These are phyloP conservation scores for Calonectria honghensis DNA, from an alignment of 2,329 filamentous ascomycete species.

Conservation along the genomic window DNA sequence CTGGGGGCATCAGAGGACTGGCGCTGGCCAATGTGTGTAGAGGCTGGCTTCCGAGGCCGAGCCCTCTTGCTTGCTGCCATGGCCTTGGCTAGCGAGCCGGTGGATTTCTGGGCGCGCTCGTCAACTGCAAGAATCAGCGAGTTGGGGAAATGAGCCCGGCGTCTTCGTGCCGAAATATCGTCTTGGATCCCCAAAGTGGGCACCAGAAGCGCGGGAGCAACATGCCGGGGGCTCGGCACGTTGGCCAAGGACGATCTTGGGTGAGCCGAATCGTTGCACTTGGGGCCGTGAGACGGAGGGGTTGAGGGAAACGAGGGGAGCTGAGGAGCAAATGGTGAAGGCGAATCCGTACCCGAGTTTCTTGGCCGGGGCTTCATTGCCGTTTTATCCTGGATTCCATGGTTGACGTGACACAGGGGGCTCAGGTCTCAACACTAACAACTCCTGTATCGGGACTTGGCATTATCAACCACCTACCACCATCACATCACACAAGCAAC, in stretches of 20 bases:
- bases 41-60: constrained; percentile 45
- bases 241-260: constrained; percentile 21
- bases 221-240: constrained; percentile 45
- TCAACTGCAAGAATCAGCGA: constrained; percentile 38
- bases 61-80: constrained; percentile 50
- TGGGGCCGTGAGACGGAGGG: constrained; percentile 25
- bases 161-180: constrained; percentile 53
- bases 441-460: constrained; percentile 20
- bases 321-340: background rate
- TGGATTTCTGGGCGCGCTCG: constrained; percentile 47
- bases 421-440: background rate
- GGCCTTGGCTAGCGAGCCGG: constrained; percentile 53
- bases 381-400: constrained; percentile 17
- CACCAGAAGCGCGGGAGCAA: constrained; percentile 26
- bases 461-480: background rate
- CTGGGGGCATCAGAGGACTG: constrained; percentile 41
- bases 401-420: constrained; percentile 25
- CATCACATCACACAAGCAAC: background rate
- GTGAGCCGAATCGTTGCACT: constrained; percentile 25
- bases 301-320: background rate
- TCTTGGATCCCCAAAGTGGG: constrained; percentile 46
- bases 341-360: constrained; percentile 25
- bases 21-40: constrained; percentile 47
- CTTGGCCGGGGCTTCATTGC: constrained; percentile 32
- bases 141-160: constrained; percentile 52